Percentiles rank a stretch among this genome's conserved stretches.
Evolutionary conservation across 176 grass and related monocot species (phyloP).

Genomic region (Pontederia paniculata): DNA sequence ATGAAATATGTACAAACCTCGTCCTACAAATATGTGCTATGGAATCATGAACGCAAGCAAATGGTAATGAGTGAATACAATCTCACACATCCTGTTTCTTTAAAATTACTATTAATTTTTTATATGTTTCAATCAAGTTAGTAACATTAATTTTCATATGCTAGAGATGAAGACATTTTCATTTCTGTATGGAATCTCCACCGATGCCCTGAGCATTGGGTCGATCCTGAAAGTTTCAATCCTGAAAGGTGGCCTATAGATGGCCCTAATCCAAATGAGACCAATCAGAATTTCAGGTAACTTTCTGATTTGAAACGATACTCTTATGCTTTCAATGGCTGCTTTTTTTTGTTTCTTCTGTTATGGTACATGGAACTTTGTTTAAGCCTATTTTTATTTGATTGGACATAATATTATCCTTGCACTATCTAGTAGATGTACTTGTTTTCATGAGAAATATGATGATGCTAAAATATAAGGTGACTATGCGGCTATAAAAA

Average conservation of each 20-base stretch:
- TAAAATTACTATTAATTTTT: background rate
- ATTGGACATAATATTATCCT: no score
- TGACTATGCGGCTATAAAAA: no score
- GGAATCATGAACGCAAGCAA: no score
- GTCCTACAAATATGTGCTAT: no score
- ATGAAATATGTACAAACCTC: no score
- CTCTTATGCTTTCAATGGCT: background rate
- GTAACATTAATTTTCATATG: background rate
- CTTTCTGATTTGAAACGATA: slow-evolving; percentile 3
- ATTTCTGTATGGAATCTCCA: slow-evolving; percentile 97
- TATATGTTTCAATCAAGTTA: background rate
- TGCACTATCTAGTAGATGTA: no score
- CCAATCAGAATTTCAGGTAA: slow-evolving; percentile 96
- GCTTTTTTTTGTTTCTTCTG: background rate
- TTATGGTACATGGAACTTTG: background rate
- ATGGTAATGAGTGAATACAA: no score
- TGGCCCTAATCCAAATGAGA: slow-evolving; percentile 89
- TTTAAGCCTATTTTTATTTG: no score
- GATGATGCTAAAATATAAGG: no score
- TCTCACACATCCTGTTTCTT: no score
- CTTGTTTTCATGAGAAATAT: no score
- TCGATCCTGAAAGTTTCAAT: slow-evolving; percentile 84
- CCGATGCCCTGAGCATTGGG: slow-evolving; percentile 76
- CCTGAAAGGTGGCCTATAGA: slow-evolving; percentile 96
- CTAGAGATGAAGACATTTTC: slow-evolving; percentile 90